Conservation (phyloP, 2,329 filamentous ascomycete species). For the Colletotrichum liaoningense region DNA sequence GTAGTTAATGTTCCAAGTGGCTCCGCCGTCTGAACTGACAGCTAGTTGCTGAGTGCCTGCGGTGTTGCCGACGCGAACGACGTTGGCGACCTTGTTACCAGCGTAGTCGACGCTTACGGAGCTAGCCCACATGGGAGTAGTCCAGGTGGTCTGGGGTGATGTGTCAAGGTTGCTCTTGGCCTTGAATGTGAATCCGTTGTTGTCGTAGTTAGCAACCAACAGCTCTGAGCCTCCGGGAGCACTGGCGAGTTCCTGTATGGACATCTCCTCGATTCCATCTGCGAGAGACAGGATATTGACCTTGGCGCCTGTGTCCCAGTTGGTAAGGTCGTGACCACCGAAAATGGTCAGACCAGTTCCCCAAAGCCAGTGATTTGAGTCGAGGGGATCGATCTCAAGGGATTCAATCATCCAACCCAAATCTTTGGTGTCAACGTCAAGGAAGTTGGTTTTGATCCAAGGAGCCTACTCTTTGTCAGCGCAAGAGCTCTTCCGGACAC, state of each 20-base stretch:
- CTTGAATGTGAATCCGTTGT: constrained; percentile 63
- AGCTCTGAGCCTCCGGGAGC: constrained; percentile 63
- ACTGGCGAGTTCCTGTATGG: constrained; percentile 61
- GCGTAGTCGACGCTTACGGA: constrained; percentile 62
- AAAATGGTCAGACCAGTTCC: constrained; percentile 67
- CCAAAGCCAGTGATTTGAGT: constrained; percentile 71
- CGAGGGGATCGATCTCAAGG: constrained; percentile 67
- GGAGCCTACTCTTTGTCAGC: constrained; percentile 49
- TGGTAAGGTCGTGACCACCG: constrained; percentile 64
- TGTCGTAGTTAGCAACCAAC: constrained; percentile 62
- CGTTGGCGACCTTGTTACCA: constrained; percentile 55
- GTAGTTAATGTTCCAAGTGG: constrained; percentile 59
- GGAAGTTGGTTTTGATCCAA: constrained; percentile 64
- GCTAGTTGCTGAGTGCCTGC: constrained; percentile 58
- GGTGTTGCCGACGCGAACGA: constrained; percentile 63
- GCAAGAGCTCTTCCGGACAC: background rate
- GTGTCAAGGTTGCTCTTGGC: constrained; percentile 50
- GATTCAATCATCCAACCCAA: constrained; percentile 73
- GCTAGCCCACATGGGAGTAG: constrained; percentile 58
- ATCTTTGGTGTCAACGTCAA: constrained; percentile 58
- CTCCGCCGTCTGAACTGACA: constrained; percentile 61
- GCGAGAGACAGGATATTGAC: constrained; percentile 63
- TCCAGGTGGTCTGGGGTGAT: constrained; percentile 57
- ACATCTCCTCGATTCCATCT: constrained; percentile 66
- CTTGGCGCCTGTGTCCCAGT: constrained; percentile 58